phyloP scores from a whole-genome alignment of 2,329 filamentous ascomycete genomes.

The Cladosporium sp. region DNA sequence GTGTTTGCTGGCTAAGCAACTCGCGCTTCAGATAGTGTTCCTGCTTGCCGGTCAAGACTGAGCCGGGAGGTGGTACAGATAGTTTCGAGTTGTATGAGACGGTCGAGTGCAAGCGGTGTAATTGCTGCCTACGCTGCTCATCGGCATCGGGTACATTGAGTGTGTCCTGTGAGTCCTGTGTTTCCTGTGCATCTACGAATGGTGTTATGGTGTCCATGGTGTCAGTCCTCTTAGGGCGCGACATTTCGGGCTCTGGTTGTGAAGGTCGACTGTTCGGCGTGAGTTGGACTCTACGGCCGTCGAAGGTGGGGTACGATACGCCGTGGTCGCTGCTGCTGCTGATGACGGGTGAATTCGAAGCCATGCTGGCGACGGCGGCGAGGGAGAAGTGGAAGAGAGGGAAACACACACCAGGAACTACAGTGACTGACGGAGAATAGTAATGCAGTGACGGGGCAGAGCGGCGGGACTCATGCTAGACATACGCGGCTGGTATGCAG shows the following conservation, averaged over 20 bases:
- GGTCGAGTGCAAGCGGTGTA: slow-evolving; percentile 6
- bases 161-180: not conserved
- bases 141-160: not conserved
- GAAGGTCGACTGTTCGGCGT: not conserved
- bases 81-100: slow-evolving; percentile 31
- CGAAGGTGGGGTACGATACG: slow-evolving; percentile 13
- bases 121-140: slow-evolving; percentile 3
- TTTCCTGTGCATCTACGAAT: slow-evolving; percentile 29
- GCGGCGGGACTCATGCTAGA: not conserved
- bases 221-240: slow-evolving; percentile 19
- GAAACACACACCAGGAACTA: not conserved
- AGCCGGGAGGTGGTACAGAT: slow-evolving; percentile 51
- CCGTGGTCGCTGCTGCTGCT: not conserved
- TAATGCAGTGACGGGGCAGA: too few relatives aligned
- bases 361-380: slow-evolving; percentile 1
- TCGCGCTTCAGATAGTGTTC: slow-evolving; percentile 98
- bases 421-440: not conserved
- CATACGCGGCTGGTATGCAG: slow-evolving; percentile 7
- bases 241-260: not conserved
- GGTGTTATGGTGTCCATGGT: slow-evolving; percentile 25
- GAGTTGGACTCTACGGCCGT: slow-evolving; percentile 10
- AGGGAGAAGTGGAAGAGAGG: not conserved
- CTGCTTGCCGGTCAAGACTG: slow-evolving; percentile 85
- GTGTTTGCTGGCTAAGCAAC: slow-evolving; percentile 83
- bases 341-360: not conserved